A percentile compares a stretch with the other conserved stretches of the same genome.
phyloP scores from a whole-genome alignment of 345 rosid species.

The Arabidopsis thaliana region TAIR10.1 NC_003076.8:20840001-20840500 shows the following conservation, averaged over 20 bases:
- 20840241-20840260: no score
- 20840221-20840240: neutral
- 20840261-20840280: neutral
- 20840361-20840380: no score
- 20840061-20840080: neutral
- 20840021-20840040: neutral
- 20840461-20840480: no score
- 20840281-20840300: no score
- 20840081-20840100: neutral
- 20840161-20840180: constrained; percentile 26
- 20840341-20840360: no score
- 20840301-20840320: neutral
- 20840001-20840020: no score
- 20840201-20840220: neutral
- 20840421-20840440: no score
- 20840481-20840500: no score
- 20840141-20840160: constrained; percentile 29
- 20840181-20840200: neutral
- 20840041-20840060: neutral
- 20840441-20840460: no score
- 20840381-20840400: no score
- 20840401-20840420: no score
- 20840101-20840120: neutral
- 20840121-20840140: neutral
- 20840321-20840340: no score